Percentiles rank a stretch among this genome's conserved stretches.
These are phyloP conservation scores for Amanita exitialis DNA, from an alignment of 768 basidiomycete genomes.

Conservation along the genomic window DNA sequence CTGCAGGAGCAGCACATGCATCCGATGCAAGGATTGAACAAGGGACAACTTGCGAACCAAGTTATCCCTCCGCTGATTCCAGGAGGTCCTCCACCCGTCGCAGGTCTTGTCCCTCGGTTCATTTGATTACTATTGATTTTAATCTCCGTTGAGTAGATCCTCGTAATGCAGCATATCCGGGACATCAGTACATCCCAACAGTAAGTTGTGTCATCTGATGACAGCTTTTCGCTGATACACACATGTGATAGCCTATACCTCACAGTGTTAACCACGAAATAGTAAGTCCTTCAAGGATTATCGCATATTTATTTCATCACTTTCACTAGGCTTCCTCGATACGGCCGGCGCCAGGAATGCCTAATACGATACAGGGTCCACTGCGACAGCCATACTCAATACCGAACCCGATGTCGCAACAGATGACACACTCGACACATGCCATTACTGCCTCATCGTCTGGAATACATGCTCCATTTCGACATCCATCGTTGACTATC, in stretches of 20 bases:
- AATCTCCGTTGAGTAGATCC: background rate
- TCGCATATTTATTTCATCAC: too few species aligned
- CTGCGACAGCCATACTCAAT: background rate
- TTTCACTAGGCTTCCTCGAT: too few species aligned
- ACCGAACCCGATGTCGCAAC: background rate
- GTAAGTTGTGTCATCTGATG: background rate
- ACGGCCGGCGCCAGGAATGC: too few species aligned
- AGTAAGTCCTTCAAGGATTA: background rate
- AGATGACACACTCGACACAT: background rate
- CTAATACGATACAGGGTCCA: too few species aligned
- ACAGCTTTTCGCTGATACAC: background rate
- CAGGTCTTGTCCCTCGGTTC: background rate
- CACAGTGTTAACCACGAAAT: background rate
- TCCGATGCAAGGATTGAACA: background rate
- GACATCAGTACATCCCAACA: background rate
- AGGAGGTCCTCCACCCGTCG: background rate
- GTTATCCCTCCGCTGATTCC: background rate
- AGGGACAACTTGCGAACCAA: background rate
- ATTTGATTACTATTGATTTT: background rate
- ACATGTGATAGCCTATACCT: background rate
- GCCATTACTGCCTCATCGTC: background rate
- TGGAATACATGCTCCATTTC: too few species aligned
- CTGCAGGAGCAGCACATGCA: background rate
- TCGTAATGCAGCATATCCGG: background rate
- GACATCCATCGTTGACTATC: background rate